phyloP scores from a whole-genome alignment of 305 asterid genomes.

The Fraxinus albicans region DNA sequence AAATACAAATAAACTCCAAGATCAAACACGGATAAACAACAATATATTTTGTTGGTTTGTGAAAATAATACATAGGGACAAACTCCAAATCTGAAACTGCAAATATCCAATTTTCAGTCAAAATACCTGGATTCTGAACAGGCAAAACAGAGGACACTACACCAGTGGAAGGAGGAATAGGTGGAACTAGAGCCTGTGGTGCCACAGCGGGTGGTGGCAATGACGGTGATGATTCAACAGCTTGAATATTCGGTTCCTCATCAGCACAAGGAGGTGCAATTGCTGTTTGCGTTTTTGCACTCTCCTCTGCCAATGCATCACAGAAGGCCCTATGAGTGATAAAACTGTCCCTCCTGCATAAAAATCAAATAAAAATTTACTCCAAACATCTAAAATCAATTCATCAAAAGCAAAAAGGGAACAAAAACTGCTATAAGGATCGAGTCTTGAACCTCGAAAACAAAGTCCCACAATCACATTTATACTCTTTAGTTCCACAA shows the following conservation, averaged over 20 bases:
- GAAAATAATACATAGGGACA: constrained; percentile 21
- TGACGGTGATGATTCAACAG: constrained; percentile 35
- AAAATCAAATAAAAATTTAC: too few species aligned
- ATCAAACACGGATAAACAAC: constrained; percentile 37
- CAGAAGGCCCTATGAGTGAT: constrained; percentile 78
- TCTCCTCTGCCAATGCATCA: constrained; percentile 70
- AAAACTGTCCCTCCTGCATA: constrained; percentile 33
- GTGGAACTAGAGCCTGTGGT: constrained; percentile 20
- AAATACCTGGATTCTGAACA: constrained; percentile 56
- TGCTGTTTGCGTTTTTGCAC: constrained; percentile 42
- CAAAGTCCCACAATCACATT: too few species aligned
- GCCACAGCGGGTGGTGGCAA: constrained; percentile 29
- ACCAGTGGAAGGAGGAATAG: constrained; percentile 30
- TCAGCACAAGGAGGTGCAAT: constrained; percentile 38
- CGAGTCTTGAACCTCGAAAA: too few species aligned
- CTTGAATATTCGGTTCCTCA: constrained; percentile 39
- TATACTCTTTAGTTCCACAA: too few species aligned
- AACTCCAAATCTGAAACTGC: constrained; percentile 32
- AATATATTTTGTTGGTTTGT: constrained; percentile 22
- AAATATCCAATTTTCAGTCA: constrained; percentile 23
- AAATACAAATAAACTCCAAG: constrained; percentile 40
- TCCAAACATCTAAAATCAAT: too few species aligned
- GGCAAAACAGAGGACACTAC: constrained; percentile 37
- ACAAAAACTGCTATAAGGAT: too few species aligned
- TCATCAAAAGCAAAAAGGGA: too few species aligned